Base-by-base conservation (phyloP, 1,139 yeast genomes). In the Candida tropicalis region DNA sequence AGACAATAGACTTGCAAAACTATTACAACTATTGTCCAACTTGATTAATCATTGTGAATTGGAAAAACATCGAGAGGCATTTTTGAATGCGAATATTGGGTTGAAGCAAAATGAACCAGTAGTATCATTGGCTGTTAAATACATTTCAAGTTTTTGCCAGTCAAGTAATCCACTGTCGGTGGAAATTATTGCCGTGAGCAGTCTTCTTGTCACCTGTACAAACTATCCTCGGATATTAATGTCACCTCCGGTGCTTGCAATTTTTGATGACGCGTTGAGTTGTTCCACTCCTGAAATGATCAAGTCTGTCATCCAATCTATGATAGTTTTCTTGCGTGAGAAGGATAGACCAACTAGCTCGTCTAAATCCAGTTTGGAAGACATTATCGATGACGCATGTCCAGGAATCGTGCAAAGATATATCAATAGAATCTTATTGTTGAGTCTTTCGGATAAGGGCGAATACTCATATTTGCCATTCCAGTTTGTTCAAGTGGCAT, bases 341-440 rank as follows among this genome's bases (percentile, higher is more conserved):
- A 55, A 65, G 40, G 69, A 68, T 36, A 35, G 16, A 16, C 10
- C 22, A 5, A 15, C 10, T 4, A n/a, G 3, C 3, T 9, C 38
- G 4, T 11, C 8, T 2, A 26, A 12, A 3, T 26, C 39, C 11
- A 36, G 23, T 12, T 26, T 35, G 16, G 38, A 35, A 15, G 38
- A 35, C 10, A 35, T 35, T 26, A 77, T 72, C 51, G 95, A 87
- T 56, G 86, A 89, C 12, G 79, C 87, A 0, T 84, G 93, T 56
- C 78, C 91, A 0, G 82, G 87, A 0, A 56, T 88, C 10, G 84
- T 81, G 15, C 89, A 87, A 46, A 66, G 88, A 39, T 87, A 81
- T 54, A 61, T 84, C 41, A 60, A 60, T 2, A 59, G 62, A 5
- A 70, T 84, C 5, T 62, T 84, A 26, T 61, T 63, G 3, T 59